Evolutionary conservation across 495 filamentous ascomycete species (phyloP).

Genomic region (Trichocladium uniseriatum): DNA sequence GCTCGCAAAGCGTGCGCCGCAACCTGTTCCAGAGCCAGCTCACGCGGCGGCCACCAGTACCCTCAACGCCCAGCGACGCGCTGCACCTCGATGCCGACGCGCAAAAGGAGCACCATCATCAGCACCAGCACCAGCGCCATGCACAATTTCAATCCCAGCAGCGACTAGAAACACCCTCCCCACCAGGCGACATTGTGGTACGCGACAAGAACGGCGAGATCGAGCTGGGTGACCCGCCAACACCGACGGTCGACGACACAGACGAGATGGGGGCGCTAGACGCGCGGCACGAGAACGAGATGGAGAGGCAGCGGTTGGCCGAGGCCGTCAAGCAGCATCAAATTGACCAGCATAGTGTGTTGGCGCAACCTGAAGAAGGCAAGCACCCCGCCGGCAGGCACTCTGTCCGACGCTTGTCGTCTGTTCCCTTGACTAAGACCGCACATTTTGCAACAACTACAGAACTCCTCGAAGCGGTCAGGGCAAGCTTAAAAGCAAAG

Average conservation of each 20-base stretch:
- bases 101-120: slow-evolving; percentile 11
- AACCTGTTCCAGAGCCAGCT: slow-evolving; percentile 68
- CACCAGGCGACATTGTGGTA: slow-evolving; percentile 62
- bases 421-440: slow-evolving; percentile 1
- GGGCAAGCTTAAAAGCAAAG: slow-evolving; percentile 61
- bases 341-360: slow-evolving; percentile 52
- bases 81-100: slow-evolving; percentile 28
- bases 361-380: slow-evolving; percentile 64
- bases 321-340: slow-evolving; percentile 49
- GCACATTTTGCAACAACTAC: slow-evolving; percentile 3
- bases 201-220: slow-evolving; percentile 67
- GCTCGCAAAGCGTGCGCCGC: slow-evolving; percentile 43
- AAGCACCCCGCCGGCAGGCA: slow-evolving; percentile 4
- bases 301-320: slow-evolving; percentile 39
- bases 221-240: slow-evolving; percentile 55
- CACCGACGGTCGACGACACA: slow-evolving; percentile 44
- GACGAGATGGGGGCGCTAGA: slow-evolving; percentile 40
- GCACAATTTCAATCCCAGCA: not conserved
- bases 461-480: slow-evolving; percentile 66
- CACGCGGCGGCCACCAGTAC: slow-evolving; percentile 50
- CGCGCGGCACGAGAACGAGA: slow-evolving; percentile 37
- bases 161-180: slow-evolving; percentile 16
- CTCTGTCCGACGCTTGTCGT: slow-evolving; percentile 1
- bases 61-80: slow-evolving; percentile 19
- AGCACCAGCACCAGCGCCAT: slow-evolving; percentile 1